Base-by-base conservation (phyloP, 2,329 filamentous ascomycete genomes). In the Phialophora tarda region DNA sequence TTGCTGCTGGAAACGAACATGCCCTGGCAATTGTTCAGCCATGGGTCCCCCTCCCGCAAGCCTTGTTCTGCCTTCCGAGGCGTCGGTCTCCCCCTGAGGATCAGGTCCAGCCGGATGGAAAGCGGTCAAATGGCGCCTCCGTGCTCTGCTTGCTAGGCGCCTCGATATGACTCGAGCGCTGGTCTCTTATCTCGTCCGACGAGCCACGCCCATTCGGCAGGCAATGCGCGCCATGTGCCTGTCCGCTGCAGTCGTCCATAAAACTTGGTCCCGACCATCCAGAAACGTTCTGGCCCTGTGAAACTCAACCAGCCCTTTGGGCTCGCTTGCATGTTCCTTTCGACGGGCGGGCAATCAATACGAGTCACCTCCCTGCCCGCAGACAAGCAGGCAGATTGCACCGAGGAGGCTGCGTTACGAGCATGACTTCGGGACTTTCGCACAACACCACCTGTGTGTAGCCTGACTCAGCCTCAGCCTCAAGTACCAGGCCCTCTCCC, bases 401-500 rank as follows among this genome's bases (percentile, higher is more conserved):
- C 10, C 24, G 17, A 11, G 6, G 34, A 53, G 53, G 30, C 48
- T 24, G 23, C 30, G 17, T 26, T 47, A 34, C 55, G 60, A 66
- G 30, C 24, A 50, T 60, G 51, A 47, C 57, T 30, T 48, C 50
- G 59, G 59, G 64, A 59, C 64, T 59, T 60, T 54, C 54, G 64
- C 24, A 48, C 11, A 48, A 6, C 17, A 38, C 47, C 21, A 30
- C 44, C 38, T 41, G 28, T 34, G 47, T 30, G 24, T 60, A 38
- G 50, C 51, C 59, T 50, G 32, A 62, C 50, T 66, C 63, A 66
- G 67, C 63, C 67, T 66, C 61, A 69, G 53, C 61, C 56, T 66
- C 60, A 63, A 69, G 56, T 61, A 64, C 24, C 51, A 38, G 30
- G 24, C 50, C 21, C 17, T 64, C 44, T 61, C 61, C 61, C 59